Conservation (phyloP, 1,284 basidiomycete genomes). For the Lignosus rhinocerotis region DNA sequence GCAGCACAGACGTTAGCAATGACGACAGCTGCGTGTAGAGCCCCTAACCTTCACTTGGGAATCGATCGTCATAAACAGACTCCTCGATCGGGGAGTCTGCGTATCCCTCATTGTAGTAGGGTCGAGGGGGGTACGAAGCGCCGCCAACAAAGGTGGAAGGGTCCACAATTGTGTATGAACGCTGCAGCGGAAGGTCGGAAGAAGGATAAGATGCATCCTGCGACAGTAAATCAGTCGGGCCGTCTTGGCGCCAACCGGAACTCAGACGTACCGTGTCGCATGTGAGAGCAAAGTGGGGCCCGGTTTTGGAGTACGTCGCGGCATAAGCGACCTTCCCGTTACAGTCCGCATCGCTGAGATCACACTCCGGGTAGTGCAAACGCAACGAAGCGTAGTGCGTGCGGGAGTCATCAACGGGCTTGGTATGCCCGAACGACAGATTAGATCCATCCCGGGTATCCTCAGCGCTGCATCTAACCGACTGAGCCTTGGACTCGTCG, state of each 20-base stretch:
- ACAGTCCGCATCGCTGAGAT: background rate
- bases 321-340: conserved; percentile 3
- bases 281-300: conserved; percentile 6
- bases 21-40: background rate
- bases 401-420: background rate
- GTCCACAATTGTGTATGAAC: conserved; percentile 5
- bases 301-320: conserved; percentile 3
- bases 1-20: background rate
- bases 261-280: conserved; percentile 16
- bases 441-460: background rate
- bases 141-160: background rate
- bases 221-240: background rate
- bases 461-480: background rate
- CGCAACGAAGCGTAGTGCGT: background rate
- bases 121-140: conserved; percentile 2
- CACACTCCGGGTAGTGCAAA: conserved; percentile 11
- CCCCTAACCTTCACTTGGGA: conserved; percentile 12
- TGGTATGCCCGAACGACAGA: background rate
- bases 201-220: conserved; percentile 11
- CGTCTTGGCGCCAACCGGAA: background rate
- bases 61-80: conserved; percentile 9
- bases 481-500: background rate
- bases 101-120: conserved; percentile 15
- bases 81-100: conserved; percentile 17
- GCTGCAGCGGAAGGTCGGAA: conserved; percentile 2